phyloP scores from a whole-genome alignment of 2,329 filamentous ascomycete genomes.

The Leptoxyphium fumago region DNA sequence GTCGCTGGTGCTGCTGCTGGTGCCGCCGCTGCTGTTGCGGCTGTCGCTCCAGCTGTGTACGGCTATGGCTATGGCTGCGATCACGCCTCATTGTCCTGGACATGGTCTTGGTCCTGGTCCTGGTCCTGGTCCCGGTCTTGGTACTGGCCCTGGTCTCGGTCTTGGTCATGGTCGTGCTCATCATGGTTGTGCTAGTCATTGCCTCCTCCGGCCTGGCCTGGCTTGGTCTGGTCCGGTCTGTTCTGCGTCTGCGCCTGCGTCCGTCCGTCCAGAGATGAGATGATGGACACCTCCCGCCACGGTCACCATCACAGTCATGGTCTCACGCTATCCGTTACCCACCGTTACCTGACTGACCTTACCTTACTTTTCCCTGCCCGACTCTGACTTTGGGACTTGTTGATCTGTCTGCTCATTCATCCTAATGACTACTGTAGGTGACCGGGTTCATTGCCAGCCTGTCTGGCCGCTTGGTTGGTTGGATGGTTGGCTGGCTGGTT shows the following conservation, averaged over 20 bases:
- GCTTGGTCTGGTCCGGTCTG: not conserved
- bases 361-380: not conserved
- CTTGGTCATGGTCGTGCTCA: not conserved
- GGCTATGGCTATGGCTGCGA: not conserved
- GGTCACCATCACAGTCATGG: not conserved
- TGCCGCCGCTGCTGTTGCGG: not conserved
- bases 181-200: not conserved
- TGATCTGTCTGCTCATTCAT: not conserved
- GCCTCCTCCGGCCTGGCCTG: not conserved
- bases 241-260: not conserved
- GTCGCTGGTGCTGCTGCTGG: not conserved
- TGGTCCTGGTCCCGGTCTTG: not conserved
- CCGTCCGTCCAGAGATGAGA: not conserved
- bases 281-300: not conserved
- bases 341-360: not conserved
- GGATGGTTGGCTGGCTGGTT: too few species aligned
- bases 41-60: not conserved
- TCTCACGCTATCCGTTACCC: not conserved
- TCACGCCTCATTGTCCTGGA: not conserved
- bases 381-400: not conserved
- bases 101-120: not conserved
- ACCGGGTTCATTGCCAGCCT: too few species aligned
- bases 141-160: not conserved
- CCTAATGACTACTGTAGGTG: too few species aligned
- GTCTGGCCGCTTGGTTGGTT: too few species aligned